Percentiles rank a stretch among this genome's conserved stretches.
phyloP scores from a whole-genome alignment of 148 eudicot genomes.

The Mesembryanthemum crystallinum region DNA sequence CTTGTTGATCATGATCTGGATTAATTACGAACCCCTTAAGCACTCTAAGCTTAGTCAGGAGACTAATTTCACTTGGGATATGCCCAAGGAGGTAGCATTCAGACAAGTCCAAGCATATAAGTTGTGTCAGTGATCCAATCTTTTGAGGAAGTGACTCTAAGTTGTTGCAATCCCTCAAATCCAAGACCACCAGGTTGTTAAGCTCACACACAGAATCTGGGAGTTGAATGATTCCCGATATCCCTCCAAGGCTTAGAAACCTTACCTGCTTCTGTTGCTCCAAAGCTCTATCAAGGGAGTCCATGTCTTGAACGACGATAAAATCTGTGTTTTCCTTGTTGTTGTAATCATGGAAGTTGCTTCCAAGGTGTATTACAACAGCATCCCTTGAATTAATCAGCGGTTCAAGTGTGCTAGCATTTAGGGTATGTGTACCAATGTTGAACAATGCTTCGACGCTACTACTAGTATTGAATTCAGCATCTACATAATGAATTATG shows the following conservation, averaged over 20 bases:
- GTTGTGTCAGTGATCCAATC: neutral
- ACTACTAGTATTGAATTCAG: too few species aligned
- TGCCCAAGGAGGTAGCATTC: neutral
- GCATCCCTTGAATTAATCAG: neutral
- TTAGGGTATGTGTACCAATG: neutral
- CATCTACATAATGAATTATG: neutral
- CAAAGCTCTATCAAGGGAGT: neutral
- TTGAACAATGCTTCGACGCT: neutral
- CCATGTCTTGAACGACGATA: neutral
- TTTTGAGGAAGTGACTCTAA: neutral
- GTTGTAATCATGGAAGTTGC: neutral
- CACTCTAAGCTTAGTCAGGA: neutral
- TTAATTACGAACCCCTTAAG: conserved; percentile 1
- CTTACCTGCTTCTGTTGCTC: neutral
- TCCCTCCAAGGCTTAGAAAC: conserved; percentile 5
- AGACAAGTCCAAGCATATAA: conserved; percentile 1
- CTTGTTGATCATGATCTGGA: neutral
- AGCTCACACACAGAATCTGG: neutral
- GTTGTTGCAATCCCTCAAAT: neutral
- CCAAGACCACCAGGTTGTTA: neutral
- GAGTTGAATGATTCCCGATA: neutral
- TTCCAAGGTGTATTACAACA: neutral
- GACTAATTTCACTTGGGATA: neutral
- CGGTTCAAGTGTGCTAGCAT: too few species aligned
- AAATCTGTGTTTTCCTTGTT: neutral